These are phyloP conservation scores for Hordeum marinum DNA, from an alignment of 176 grass and related monocot genomes.

Conservation along the genomic window DNA sequence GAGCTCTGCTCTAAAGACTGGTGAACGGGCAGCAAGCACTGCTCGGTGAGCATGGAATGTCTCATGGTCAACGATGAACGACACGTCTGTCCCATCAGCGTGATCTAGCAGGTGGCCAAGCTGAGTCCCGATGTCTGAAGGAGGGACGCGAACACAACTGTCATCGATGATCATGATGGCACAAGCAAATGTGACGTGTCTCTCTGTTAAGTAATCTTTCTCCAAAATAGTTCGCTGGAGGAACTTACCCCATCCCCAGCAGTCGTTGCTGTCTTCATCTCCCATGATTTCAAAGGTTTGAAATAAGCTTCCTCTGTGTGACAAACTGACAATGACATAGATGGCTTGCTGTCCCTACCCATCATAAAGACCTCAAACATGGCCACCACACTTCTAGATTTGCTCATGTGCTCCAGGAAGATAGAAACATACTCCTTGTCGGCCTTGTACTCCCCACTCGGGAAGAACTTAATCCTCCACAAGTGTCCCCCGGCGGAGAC, in stretches of 20 bases:
- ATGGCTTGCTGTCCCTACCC: neutral
- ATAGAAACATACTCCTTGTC: neutral
- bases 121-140: neutral
- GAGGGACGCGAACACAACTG: neutral
- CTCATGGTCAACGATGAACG: neutral
- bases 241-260: neutral
- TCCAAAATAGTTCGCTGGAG: neutral
- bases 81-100: neutral
- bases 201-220: neutral
- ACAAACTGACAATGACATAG: neutral
- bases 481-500: neutral
- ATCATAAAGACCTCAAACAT: neutral
- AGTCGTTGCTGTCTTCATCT: neutral
- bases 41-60: constrained; percentile 21
- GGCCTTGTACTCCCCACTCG: neutral
- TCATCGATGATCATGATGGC: neutral
- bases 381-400: neutral
- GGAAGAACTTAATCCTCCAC: neutral
- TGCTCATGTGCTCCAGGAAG: neutral
- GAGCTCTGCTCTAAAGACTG: constrained; percentile 27
- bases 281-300: neutral
- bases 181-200: neutral
- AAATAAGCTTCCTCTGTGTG: neutral
- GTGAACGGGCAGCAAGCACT: constrained; percentile 21
- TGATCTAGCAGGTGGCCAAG: neutral